phyloP scores from a whole-genome alignment of 2,329 filamentous ascomycete species.

The Exophiala sp. region DNA sequence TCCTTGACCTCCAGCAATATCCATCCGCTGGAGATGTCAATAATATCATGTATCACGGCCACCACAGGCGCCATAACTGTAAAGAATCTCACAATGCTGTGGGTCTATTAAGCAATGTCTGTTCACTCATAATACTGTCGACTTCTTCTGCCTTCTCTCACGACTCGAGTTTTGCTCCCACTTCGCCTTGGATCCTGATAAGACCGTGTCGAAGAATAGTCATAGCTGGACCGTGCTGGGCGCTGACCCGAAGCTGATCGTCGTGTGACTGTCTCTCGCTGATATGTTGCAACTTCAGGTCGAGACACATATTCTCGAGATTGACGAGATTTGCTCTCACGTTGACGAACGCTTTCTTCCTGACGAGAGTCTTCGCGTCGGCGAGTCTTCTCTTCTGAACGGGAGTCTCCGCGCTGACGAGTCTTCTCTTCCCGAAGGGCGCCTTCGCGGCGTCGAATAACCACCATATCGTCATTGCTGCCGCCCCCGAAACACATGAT shows the following conservation, averaged over 20 bases:
- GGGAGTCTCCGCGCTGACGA: background rate
- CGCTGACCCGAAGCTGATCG: conserved; percentile 22
- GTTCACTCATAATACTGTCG: conserved; percentile 13
- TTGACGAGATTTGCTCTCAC: conserved; percentile 15
- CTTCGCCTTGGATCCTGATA: conserved; percentile 15
- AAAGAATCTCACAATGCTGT: too few species aligned
- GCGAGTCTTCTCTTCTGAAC: conserved; percentile 1
- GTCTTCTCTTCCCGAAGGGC: too few species aligned
- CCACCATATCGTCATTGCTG: conserved; percentile 16
- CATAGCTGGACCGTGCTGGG: conserved; percentile 8
- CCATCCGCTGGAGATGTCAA: too few species aligned
- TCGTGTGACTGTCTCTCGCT: conserved; percentile 20
- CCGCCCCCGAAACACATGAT: conserved; percentile 25
- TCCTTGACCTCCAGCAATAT: too few species aligned
- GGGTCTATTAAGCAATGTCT: background rate
- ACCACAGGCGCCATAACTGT: too few species aligned
- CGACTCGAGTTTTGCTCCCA: conserved; percentile 17
- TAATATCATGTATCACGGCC: too few species aligned
- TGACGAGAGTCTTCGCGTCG: conserved; percentile 5
- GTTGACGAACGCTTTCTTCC: background rate
- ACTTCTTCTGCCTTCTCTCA: conserved; percentile 19
- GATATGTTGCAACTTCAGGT: conserved; percentile 21
- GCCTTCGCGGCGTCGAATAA: conserved; percentile 19
- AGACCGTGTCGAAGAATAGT: conserved; percentile 4
- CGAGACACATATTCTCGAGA: conserved; percentile 24